Percentiles rank a stretch among this genome's conserved stretches.
These are phyloP conservation scores for Auxenochlorella pyrenoidosa DNA, from an alignment of 139 green algal species.

Conservation along the genomic window DNA sequence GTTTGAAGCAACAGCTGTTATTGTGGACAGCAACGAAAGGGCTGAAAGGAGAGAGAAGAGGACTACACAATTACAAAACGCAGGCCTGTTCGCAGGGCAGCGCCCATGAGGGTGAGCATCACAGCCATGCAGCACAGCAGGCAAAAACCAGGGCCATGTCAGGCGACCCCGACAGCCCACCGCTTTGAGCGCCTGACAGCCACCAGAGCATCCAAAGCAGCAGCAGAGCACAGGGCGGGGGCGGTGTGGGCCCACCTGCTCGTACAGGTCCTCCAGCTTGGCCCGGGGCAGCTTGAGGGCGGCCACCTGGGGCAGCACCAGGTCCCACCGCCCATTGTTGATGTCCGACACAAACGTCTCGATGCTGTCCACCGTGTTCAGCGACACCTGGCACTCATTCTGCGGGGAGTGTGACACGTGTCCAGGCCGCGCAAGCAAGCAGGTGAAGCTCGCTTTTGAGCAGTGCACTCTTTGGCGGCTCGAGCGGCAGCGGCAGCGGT, in stretches of 20 bases:
- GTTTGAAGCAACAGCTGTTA: too few relatives aligned
- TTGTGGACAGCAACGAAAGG: too few relatives aligned
- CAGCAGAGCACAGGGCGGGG: too few relatives aligned
- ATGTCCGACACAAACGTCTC: conserved; percentile 94
- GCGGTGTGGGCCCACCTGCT: conserved; percentile 71
- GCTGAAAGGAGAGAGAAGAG: too few relatives aligned
- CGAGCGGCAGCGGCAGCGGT: neutral
- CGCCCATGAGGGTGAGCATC: too few relatives aligned
- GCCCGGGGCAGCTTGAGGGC: conserved; percentile 87
- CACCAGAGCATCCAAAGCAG: neutral
- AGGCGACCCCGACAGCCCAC: neutral
- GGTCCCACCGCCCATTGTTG: conserved; percentile 90
- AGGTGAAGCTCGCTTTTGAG: too few relatives aligned
- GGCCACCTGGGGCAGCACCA: conserved; percentile 85
- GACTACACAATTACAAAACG: too few relatives aligned
- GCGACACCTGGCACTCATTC: conserved; percentile 92
- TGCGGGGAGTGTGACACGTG: conserved; percentile 35
- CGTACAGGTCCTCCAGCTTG: conserved; percentile 95
- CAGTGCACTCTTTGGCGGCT: neutral
- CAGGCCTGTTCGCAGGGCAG: too few relatives aligned
- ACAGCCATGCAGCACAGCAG: too few relatives aligned
- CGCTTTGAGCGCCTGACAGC: neutral
- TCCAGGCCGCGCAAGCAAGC: neutral
- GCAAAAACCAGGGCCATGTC: too few relatives aligned
- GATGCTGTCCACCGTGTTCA: conserved; percentile 95